These are phyloP conservation scores for Rusavskia elegans DNA, from an alignment of 495 filamentous ascomycete genomes.

Conservation along the genomic window DNA sequence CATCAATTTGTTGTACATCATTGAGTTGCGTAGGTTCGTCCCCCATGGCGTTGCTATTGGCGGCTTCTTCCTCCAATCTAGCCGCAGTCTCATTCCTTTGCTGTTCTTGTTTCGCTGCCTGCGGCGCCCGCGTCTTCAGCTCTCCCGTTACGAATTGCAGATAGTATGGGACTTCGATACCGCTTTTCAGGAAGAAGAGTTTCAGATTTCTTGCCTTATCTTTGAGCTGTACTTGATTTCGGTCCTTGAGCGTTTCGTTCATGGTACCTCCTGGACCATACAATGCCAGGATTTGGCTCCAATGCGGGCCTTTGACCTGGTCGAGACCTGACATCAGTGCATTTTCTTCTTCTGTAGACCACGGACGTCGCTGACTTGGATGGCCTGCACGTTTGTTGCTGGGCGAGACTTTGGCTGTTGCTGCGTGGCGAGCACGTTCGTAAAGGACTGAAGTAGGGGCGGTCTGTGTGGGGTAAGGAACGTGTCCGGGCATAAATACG, in stretches of 20 bases:
- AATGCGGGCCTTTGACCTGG: constrained; percentile 83
- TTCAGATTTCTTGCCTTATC: constrained; percentile 93
- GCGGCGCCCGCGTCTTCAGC: constrained; percentile 79
- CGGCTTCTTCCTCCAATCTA: neutral
- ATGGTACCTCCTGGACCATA: constrained; percentile 73
- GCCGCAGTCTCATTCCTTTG: neutral
- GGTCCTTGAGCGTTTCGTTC: constrained; percentile 75
- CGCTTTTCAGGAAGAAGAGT: constrained; percentile 86
- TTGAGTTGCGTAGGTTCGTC: neutral
- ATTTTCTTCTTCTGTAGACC: constrained; percentile 82
- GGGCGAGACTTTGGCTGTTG: constrained; percentile 62
- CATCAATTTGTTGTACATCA: neutral
- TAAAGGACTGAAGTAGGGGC: constrained; percentile 67
- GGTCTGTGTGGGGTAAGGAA: constrained; percentile 50
- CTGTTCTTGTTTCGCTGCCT: constrained; percentile 38
- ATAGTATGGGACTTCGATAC: constrained; percentile 84
- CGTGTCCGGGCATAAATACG: constrained; percentile 17
- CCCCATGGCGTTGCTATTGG: no score
- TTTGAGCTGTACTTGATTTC: constrained; percentile 89
- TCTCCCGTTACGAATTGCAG: constrained; percentile 86
- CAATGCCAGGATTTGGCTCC: constrained; percentile 84
- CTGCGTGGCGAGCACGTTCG: constrained; percentile 66
- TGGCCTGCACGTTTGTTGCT: constrained; percentile 57
- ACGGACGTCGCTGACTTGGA: constrained; percentile 74
- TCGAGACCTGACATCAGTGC: constrained; percentile 86